Evolutionary conservation across 73 alveolate genomes (phyloP).

Genomic region (Breviolum minutum): DNA sequence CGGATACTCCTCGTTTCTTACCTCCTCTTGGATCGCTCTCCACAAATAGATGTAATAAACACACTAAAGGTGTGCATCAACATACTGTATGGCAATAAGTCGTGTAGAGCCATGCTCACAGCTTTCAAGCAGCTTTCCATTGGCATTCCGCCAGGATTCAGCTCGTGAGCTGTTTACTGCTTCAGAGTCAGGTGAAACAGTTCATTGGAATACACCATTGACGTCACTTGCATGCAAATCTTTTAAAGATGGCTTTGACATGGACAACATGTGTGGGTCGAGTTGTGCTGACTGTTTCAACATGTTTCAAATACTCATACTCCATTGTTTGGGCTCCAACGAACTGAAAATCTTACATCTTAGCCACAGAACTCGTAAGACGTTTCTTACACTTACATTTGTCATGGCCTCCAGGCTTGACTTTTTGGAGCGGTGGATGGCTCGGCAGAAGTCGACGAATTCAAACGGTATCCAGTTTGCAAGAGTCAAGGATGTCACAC

Average conservation of each 20-base stretch:
- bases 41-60: no score
- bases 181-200: constrained; percentile 91
- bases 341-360: no score
- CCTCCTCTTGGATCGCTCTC: no score
- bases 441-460: constrained; percentile 87
- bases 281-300: neutral
- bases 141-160: constrained; percentile 35
- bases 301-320: no score
- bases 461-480: constrained; percentile 11
- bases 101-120: neutral
- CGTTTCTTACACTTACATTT: neutral
- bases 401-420: constrained; percentile 38
- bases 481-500: neutral
- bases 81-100: no score
- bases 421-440: constrained; percentile 91
- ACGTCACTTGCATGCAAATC: constrained; percentile 19
- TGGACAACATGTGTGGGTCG: neutral
- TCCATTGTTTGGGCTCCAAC: no score
- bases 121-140: neutral
- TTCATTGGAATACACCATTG: constrained; percentile 76
- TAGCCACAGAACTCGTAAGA: neutral
- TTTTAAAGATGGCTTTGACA: neutral
- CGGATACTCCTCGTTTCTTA: no score
- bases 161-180: constrained; percentile 80
- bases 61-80: neutral